Conservation (phyloP, 139 green algal species). For the Chlorella sp. region DNA sequence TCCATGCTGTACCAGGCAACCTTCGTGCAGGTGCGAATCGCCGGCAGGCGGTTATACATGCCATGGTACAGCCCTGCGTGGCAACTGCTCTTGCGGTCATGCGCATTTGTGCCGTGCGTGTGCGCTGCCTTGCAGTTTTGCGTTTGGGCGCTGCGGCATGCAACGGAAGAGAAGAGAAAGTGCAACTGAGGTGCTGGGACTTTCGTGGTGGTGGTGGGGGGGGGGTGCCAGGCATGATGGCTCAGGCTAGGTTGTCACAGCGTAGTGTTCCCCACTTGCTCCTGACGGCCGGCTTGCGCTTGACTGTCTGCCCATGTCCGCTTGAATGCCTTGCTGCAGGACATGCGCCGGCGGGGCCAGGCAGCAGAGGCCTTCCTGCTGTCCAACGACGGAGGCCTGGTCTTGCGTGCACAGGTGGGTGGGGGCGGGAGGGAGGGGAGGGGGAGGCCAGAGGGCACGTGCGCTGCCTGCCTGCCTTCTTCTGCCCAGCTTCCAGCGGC, state of each 20-base stretch:
- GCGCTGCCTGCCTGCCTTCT: background rate
- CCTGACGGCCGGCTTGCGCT: no score
- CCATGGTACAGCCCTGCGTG: no score
- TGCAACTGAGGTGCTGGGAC: no score
- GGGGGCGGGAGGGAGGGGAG: no score
- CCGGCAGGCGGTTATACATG: background rate
- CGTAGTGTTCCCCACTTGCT: no score
- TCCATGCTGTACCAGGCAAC: conserved; percentile 10
- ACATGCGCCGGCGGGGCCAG: background rate
- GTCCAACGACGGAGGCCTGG: conserved; percentile 43
- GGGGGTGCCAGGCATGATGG: background rate
- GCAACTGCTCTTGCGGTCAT: no score
- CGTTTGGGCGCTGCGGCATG: no score
- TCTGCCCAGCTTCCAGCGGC: background rate
- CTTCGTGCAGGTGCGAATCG: background rate
- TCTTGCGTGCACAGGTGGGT: conserved; percentile 12
- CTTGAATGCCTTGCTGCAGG: background rate
- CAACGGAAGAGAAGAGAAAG: no score
- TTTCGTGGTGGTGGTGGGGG: no score
- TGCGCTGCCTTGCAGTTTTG: no score
- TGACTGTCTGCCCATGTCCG: no score
- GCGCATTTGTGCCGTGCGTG: background rate
- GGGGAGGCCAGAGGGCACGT: no score
- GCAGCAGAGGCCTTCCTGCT: conserved; percentile 30
- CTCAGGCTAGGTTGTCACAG: background rate